Evolutionary conservation across 176 grass and related monocot species (phyloP).

Genomic region (Rhipidocladum racemiflorum): DNA sequence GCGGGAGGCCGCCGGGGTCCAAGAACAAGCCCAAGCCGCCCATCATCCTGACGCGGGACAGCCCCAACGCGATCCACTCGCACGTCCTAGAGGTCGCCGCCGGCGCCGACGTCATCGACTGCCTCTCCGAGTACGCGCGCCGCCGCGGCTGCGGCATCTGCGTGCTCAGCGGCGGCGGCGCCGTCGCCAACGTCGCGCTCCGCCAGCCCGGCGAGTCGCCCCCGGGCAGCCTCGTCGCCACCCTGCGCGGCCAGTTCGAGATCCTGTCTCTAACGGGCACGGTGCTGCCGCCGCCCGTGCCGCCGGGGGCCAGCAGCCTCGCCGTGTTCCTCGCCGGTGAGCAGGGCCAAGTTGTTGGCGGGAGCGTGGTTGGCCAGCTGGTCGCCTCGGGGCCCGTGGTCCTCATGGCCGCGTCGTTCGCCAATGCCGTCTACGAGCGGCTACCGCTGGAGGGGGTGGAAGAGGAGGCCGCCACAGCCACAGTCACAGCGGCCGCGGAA

Average conservation of each 20-base stretch:
- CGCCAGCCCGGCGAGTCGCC: constrained; percentile 78
- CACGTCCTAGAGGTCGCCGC: constrained; percentile 78
- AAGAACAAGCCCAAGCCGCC: constrained; percentile 96
- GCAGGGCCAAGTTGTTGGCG: constrained; percentile 89
- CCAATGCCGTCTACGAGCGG: constrained; percentile 85
- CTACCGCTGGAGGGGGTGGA: constrained; percentile 62
- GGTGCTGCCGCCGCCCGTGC: constrained; percentile 82
- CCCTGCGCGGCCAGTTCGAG: constrained; percentile 70
- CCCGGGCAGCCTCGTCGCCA: constrained; percentile 72
- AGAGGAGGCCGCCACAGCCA: constrained; percentile 25
- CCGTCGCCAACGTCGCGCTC: constrained; percentile 64
- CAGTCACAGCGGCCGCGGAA: neutral
- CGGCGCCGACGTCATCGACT: constrained; percentile 73
- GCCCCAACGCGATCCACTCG: constrained; percentile 78
- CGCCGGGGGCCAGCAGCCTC: constrained; percentile 60
- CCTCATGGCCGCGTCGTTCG: constrained; percentile 83
- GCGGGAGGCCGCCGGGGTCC: constrained; percentile 71
- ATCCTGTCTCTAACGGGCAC: constrained; percentile 91
- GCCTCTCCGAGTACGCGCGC: constrained; percentile 74
- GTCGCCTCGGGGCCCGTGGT: constrained; percentile 69
- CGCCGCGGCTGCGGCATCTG: constrained; percentile 70
- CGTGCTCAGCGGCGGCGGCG: constrained; percentile 76
- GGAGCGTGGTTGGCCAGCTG: constrained; percentile 72
- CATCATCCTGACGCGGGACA: constrained; percentile 79
- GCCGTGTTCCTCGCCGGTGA: constrained; percentile 72